Conservation (phyloP, 441 rosid genomes). For the Breynia disticha region DNA sequence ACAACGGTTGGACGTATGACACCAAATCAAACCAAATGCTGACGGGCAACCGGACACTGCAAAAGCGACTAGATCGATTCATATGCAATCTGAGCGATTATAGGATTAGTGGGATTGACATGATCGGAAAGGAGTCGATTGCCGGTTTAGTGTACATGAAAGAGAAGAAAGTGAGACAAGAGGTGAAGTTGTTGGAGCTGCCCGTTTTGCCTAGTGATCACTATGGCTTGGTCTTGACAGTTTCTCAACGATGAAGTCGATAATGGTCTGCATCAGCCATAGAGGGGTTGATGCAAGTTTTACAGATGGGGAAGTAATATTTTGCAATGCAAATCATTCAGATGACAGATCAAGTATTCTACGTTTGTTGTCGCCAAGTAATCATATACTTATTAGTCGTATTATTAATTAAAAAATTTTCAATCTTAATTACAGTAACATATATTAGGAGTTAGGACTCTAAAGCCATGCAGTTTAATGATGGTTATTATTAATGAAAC, state of each 20-base stretch:
- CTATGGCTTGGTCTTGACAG: conserved; percentile 75
- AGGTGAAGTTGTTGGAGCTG: conserved; percentile 47
- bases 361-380: too few relatives aligned
- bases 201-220: conserved; percentile 97
- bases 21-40: conserved; percentile 81
- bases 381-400: too few relatives aligned
- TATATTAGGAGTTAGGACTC: too few relatives aligned
- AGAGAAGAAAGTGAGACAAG: conserved; percentile 71
- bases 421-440: too few relatives aligned
- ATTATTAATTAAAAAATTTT: too few relatives aligned
- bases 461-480: too few relatives aligned
- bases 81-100: conserved; percentile 55
- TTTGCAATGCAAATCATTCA: too few relatives aligned
- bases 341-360: too few relatives aligned
- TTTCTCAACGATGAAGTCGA: conserved; percentile 23
- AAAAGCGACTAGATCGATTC: conserved; percentile 68
- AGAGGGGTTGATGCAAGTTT: too few relatives aligned
- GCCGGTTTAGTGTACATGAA: conserved; percentile 53
- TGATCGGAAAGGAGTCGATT: conserved; percentile 83
- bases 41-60: conserved; percentile 62
- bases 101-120: conserved; percentile 47
- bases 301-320: too few relatives aligned
- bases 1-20: conserved; percentile 79
- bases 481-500: too few relatives aligned
- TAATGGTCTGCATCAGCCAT: too few relatives aligned